These are phyloP conservation scores for Rubroboletus pulcherrimus DNA, from an alignment of 768 basidiomycete genomes.

Conservation along the genomic window DNA sequence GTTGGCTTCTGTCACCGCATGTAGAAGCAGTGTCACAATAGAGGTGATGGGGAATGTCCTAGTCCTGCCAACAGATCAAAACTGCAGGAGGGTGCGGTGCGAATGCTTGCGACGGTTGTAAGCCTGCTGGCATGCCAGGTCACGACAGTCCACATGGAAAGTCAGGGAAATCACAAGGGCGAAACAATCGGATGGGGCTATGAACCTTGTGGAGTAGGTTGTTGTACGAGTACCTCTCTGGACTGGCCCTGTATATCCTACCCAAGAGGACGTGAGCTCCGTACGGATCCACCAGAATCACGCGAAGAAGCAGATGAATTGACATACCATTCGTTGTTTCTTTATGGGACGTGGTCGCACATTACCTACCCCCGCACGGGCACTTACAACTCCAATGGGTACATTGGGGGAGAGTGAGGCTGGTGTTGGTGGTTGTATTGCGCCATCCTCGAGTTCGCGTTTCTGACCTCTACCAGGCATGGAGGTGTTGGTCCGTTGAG, in stretches of 20 bases:
- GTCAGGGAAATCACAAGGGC: constrained; percentile 1
- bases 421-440: constrained; percentile 22
- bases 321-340: constrained; percentile 68
- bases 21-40: constrained; percentile 8
- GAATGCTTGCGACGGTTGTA: constrained; percentile 1
- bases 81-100: constrained; percentile 6
- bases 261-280: constrained; percentile 5
- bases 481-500: constrained; percentile 18
- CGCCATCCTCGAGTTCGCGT: constrained; percentile 30
- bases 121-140: constrained; percentile 8
- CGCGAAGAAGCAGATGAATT: background rate
- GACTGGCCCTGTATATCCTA: constrained; percentile 66
- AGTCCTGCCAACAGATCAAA: constrained; percentile 8
- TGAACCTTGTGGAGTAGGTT: constrained; percentile 71
- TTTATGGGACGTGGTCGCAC: constrained; percentile 67
- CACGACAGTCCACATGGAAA: constrained; percentile 7
- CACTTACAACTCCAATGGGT: constrained; percentile 38
- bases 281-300: background rate
- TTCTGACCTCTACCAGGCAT: constrained; percentile 30
- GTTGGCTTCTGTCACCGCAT: constrained; percentile 8
- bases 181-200: constrained; percentile 20
- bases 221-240: constrained; percentile 60
- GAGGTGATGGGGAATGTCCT: constrained; percentile 2
- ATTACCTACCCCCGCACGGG: constrained; percentile 55
- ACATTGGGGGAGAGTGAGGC: constrained; percentile 21